phyloP scores from a whole-genome alignment of 2,329 filamentous ascomycete species.

The Rhytidhysteron rufulum region DNA sequence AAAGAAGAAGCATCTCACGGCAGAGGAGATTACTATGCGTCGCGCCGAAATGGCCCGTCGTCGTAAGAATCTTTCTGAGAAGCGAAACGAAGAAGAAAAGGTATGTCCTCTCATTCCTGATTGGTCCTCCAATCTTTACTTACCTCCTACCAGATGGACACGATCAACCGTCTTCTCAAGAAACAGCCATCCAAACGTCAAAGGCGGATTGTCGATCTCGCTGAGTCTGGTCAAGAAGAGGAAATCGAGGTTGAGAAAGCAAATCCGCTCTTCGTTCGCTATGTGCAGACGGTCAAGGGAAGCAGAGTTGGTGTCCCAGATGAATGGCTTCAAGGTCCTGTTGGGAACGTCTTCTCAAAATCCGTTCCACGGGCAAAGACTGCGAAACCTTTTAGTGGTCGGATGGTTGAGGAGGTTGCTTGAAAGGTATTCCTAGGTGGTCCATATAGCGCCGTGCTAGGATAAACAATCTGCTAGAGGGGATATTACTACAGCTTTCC shows the following conservation, averaged over 20 bases:
- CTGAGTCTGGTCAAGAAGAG: constrained; percentile 49
- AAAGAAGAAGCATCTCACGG: constrained; percentile 68
- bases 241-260: constrained; percentile 48
- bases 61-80: constrained; percentile 70
- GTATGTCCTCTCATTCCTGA: constrained; percentile 34
- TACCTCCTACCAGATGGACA: constrained; percentile 65
- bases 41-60: constrained; percentile 70
- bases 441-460: too few relatives aligned
- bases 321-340: constrained; percentile 63
- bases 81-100: constrained; percentile 76
- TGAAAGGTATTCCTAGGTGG: constrained; percentile 6
- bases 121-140: constrained; percentile 8
- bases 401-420: constrained; percentile 36
- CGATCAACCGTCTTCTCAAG: constrained; percentile 84
- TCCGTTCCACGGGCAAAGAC: constrained; percentile 15
- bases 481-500: too few relatives aligned
- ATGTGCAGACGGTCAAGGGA: constrained; percentile 63
- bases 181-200: constrained; percentile 73
- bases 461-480: too few relatives aligned
- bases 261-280: constrained; percentile 63
- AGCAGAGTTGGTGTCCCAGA: constrained; percentile 61
- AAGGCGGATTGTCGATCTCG: constrained; percentile 44
- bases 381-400: constrained; percentile 22
- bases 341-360: constrained; percentile 55
- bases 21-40: constrained; percentile 69